phyloP scores from a whole-genome alignment of 2,329 filamentous ascomycete species.

The Scedosporium dehoogii region DNA sequence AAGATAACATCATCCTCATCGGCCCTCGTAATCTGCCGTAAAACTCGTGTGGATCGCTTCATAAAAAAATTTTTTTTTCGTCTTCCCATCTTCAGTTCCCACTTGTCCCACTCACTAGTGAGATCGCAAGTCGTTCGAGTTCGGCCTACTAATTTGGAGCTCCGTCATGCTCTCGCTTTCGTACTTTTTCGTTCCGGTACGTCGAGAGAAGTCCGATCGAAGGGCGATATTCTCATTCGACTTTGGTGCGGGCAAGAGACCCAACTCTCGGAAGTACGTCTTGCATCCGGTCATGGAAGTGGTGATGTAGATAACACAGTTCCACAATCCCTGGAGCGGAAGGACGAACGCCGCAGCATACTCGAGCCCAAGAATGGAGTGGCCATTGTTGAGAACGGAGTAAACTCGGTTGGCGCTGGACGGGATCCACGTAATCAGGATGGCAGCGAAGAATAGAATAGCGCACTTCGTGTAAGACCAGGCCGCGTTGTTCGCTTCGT shows the following conservation, averaged over 20 bases:
- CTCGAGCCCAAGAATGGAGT: constrained; percentile 45
- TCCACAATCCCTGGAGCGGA: constrained; percentile 71
- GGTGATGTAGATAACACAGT: constrained; percentile 58
- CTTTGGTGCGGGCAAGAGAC: constrained; percentile 1
- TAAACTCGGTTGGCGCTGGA: constrained; percentile 65
- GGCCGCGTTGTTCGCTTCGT: constrained; percentile 45
- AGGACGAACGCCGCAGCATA: constrained; percentile 60
- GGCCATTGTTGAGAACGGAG: constrained; percentile 42
- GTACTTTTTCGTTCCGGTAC: constrained; percentile 19
- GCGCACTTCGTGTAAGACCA: constrained; percentile 57
- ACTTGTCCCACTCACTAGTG: not conserved
- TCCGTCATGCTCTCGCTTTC: constrained; percentile 44
- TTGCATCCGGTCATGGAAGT: constrained; percentile 52
- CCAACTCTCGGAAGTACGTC: constrained; percentile 11
- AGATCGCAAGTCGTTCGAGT: constrained; percentile 21
- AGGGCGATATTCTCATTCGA: constrained; percentile 7
- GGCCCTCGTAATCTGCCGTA: not conserved
- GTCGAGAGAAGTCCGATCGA: constrained; percentile 8
- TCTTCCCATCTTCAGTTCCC: constrained; percentile 3
- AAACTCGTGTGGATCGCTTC: not conserved
- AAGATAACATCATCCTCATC: not conserved
- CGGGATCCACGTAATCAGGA: constrained; percentile 60
- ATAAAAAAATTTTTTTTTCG: constrained; percentile 1
- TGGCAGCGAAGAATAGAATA: constrained; percentile 54
- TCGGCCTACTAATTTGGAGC: constrained; percentile 28